phyloP scores from a whole-genome alignment of 2,329 filamentous ascomycete species.

The Plectosphaerella plurivora region DNA sequence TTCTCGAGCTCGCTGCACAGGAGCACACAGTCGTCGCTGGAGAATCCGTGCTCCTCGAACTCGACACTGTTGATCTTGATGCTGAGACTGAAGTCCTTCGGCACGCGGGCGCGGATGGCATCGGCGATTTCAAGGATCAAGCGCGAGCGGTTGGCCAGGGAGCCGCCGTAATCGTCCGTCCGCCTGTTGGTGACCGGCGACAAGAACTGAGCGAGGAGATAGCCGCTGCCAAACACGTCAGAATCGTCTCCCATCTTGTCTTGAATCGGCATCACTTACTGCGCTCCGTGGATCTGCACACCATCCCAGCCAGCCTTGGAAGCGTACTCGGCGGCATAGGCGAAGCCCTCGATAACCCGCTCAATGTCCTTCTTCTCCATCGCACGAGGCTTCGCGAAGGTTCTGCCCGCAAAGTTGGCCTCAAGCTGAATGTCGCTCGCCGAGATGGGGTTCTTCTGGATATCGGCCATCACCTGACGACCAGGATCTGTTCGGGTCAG shows the following conservation, averaged over 20 bases:
- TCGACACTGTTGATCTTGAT: slow-evolving; percentile 58
- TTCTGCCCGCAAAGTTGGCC: slow-evolving; percentile 37
- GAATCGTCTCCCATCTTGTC: background rate
- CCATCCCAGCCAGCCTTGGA: slow-evolving; percentile 52
- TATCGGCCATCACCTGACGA: slow-evolving; percentile 36
- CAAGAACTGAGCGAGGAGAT: slow-evolving; percentile 40
- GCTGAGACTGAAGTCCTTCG: slow-evolving; percentile 37
- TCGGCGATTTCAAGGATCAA: slow-evolving; percentile 40
- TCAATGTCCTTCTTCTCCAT: slow-evolving; percentile 48
- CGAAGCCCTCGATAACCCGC: slow-evolving; percentile 48
- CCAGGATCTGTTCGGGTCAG: slow-evolving; percentile 41
- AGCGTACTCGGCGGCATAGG: slow-evolving; percentile 50
- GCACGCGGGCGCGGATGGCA: slow-evolving; percentile 25
- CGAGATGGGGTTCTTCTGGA: slow-evolving; percentile 32
- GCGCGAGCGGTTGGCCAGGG: slow-evolving; percentile 39
- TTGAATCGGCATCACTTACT: slow-evolving; percentile 16
- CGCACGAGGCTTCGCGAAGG: slow-evolving; percentile 46
- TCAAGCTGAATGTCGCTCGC: slow-evolving; percentile 33
- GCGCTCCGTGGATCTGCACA: slow-evolving; percentile 41
- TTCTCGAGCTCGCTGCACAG: slow-evolving; percentile 42
- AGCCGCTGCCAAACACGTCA: slow-evolving; percentile 22
- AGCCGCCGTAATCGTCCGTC: slow-evolving; percentile 42
- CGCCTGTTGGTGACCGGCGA: slow-evolving; percentile 35
- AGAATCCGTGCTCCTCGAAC: slow-evolving; percentile 49
- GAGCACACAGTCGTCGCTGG: slow-evolving; percentile 43